Evolutionary conservation across 2,329 filamentous ascomycete species (phyloP), one percentile per base, ranked within the genome.

Genomic region (Colletotrichum tamarilloi): DNA sequence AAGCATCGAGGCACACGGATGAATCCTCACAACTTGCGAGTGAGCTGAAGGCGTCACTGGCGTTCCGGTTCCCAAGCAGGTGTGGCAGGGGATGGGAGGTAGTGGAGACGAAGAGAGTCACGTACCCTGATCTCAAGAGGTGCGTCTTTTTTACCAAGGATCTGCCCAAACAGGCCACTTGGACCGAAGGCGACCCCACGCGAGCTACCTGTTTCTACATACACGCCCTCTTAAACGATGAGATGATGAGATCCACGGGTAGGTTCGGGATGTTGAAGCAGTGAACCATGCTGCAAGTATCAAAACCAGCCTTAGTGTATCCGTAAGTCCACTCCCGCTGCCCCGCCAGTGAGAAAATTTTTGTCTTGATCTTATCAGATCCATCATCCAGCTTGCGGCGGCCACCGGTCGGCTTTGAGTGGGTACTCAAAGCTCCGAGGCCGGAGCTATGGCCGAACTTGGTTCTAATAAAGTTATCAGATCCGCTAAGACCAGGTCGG

Each of bases 381-480:
- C 66, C 55, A 49, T 42, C 38, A 42, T 42, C 38, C 38, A 42
- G 38, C 14, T 42, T 42, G 38, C 14, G 38, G 38, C 38, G 38
- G 14, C 38, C 38, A 42, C 38, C 38, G 38, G 38, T 42, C 38
- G 38, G 38, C 38, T 42, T 42, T 42, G 38, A 42, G 38, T 42
- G 38, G 66, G 52, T 19, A 1, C 42, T 24, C 5, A 6, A 2
- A 32, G 35, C 60, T 65, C 60, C 35, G 67, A 65, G 38, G 42
- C 55, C 59, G 70, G 60, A 70, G 70, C n/a, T 59, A 52, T 56
- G 19, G 19, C 67, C 35, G 49, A 35, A 70, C 46, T 49, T 42
- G 63, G 66, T 49, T 67, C 72, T 52, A 67, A 76, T 81, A 80
- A 79, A 81, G 80, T 81, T 82, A 82, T 82, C 81, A 77, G 81